Percentiles rank a stretch among this genome's conserved stretches.
Conservation (phyloP, 495 filamentous ascomycete genomes). For the Chaetomidium leptoderma region DNA sequence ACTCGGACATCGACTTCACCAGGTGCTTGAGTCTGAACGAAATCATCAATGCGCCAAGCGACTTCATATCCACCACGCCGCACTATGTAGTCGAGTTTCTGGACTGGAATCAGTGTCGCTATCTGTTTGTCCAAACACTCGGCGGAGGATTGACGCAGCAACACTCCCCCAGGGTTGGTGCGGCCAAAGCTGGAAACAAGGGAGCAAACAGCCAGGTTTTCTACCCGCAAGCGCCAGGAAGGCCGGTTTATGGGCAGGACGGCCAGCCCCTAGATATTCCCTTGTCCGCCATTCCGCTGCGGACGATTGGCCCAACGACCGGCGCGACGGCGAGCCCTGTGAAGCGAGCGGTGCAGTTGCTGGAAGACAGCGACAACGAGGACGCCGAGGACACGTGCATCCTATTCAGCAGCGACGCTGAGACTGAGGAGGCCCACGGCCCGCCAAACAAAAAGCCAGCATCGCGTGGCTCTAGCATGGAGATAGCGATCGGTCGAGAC, state of each 20-base stretch:
- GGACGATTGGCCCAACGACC: constrained; percentile 1
- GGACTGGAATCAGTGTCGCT: constrained; percentile 90
- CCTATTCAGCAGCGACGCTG: constrained; percentile 38
- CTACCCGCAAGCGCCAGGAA: constrained; percentile 4
- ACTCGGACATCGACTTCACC: constrained; percentile 56
- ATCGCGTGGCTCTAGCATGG: constrained; percentile 14
- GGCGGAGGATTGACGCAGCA: too few species aligned
- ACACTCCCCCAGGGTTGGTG: too few species aligned
- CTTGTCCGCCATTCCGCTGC: constrained; percentile 27
- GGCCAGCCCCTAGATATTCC: constrained; percentile 22
- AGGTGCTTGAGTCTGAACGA: constrained; percentile 77
- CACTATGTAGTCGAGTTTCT: constrained; percentile 71
- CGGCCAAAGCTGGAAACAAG: neutral
- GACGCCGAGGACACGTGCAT: constrained; percentile 51
- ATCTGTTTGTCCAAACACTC: constrained; percentile 64
- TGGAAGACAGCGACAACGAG: constrained; percentile 45
- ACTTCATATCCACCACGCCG: constrained; percentile 54
- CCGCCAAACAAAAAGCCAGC: constrained; percentile 3
- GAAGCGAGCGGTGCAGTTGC: constrained; percentile 7
- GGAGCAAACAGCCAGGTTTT: neutral
- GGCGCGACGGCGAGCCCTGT: neutral
- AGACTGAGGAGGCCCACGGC: constrained; percentile 19
- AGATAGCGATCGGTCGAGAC: neutral
- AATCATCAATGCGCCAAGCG: constrained; percentile 67
- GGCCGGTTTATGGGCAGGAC: constrained; percentile 7